These are phyloP conservation scores for Grammothele lineata DNA, from an alignment of 768 basidiomycete genomes.

Conservation along the genomic window DNA sequence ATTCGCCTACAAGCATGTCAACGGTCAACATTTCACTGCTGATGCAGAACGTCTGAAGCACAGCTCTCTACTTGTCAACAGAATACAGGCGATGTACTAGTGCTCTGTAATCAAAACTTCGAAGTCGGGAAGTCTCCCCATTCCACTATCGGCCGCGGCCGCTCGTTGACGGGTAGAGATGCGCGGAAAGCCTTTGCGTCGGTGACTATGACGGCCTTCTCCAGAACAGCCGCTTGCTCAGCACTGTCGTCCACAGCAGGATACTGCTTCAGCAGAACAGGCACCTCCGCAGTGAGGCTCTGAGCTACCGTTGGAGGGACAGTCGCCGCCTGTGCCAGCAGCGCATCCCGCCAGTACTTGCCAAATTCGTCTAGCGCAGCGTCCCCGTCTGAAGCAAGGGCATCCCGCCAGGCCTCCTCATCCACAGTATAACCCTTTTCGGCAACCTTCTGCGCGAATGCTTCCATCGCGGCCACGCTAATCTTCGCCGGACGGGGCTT, in stretches of 20 bases:
- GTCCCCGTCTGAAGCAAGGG: constrained; percentile 45
- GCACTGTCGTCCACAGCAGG: constrained; percentile 49
- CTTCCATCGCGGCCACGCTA: constrained; percentile 57
- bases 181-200: constrained; percentile 67
- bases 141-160: constrained; percentile 63
- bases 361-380: constrained; percentile 58
- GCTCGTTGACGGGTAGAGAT: constrained; percentile 46
- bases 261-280: constrained; percentile 50
- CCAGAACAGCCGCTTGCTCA: constrained; percentile 36
- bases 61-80: too few species aligned
- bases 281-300: constrained; percentile 50
- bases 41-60: too few species aligned
- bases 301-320: constrained; percentile 35
- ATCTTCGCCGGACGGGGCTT: constrained; percentile 57
- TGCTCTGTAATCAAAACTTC: constrained; percentile 49
- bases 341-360: constrained; percentile 51
- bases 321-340: constrained; percentile 36
- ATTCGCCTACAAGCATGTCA: neutral
- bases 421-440: constrained; percentile 46
- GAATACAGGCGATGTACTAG: too few species aligned
- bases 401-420: constrained; percentile 46
- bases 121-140: constrained; percentile 71
- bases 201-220: constrained; percentile 53
- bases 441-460: constrained; percentile 53
- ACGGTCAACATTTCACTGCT: neutral